Evolutionary conservation across 2,329 filamentous ascomycete species (phyloP).

Genomic region (Ophiobolus disseminans): DNA sequence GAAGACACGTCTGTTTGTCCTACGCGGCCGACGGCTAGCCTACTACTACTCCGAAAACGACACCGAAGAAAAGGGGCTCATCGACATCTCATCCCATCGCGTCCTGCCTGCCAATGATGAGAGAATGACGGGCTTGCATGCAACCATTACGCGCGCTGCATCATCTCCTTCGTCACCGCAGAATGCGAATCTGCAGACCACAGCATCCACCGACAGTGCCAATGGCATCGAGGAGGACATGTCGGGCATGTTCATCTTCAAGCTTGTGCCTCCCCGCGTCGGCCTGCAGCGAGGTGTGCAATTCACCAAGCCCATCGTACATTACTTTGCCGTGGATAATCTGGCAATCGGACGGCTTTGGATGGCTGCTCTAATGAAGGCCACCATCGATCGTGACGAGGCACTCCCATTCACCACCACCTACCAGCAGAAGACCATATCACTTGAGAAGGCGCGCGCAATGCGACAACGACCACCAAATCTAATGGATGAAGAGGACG

Average conservation of each 20-base stretch:
- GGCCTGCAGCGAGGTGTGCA: constrained; percentile 90
- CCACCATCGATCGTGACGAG: constrained; percentile 91
- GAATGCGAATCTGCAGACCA: constrained; percentile 48
- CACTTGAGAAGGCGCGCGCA: constrained; percentile 82
- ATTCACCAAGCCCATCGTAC: constrained; percentile 95
- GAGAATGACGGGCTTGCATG: constrained; percentile 86
- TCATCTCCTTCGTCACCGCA: constrained; percentile 67
- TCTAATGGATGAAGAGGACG: constrained; percentile 68
- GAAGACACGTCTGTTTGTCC: constrained; percentile 95
- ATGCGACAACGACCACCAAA: constrained; percentile 91
- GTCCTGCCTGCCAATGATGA: constrained; percentile 96
- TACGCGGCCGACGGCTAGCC: constrained; percentile 86
- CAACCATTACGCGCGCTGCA: constrained; percentile 87
- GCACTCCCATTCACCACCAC: constrained; percentile 82
- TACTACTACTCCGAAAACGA: constrained; percentile 98
- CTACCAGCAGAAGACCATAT: constrained; percentile 97
- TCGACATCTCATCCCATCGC: constrained; percentile 96
- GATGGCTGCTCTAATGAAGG: constrained; percentile 99
- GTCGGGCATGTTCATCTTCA: constrained; percentile 90
- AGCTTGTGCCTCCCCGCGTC: constrained; percentile 87
- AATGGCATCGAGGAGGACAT: constrained; percentile 55
- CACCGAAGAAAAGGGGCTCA: constrained; percentile 89
- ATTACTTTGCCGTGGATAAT: constrained; percentile 96
- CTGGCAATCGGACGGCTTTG: constrained; percentile 86
- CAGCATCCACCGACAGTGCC: constrained; percentile 48